Evolutionary conservation across 1,284 basidiomycete species (phyloP), one percentile per base, ranked within the genome.

Genomic region (Trametes hirsuta): DNA sequence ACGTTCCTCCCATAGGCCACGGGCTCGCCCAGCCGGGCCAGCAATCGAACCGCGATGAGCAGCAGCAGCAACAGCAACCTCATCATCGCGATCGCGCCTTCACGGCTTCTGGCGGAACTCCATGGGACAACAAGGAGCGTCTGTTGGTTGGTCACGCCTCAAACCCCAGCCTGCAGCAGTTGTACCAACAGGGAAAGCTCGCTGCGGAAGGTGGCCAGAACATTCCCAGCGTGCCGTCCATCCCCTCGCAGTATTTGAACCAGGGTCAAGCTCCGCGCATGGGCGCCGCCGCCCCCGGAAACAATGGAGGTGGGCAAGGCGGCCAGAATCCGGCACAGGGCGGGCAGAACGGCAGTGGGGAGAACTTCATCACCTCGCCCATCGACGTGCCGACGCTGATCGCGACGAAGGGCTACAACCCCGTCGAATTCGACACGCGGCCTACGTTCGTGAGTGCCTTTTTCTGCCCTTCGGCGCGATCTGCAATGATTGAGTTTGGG

Each of bases 401-500:
- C 64, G 87, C 90, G 12, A 84, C 84, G 47, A 97, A 97, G 75
- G 94, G 94, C 10, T 94, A 97, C 71, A 97, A 97, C 70, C 95
- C 95, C 6, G 79, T 85, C 12, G 86, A 85, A 42, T 97, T 97
- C 68, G 93, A 97, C 68, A 87, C 86, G 58, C 83, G 88, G 52
- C 95, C 95, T 6, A 74, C 81, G 45, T 91, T 87, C 73, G 92
- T 91, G 65, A 69, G 88, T 79, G 15, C 41, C 18, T 51, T 24
- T 14, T 30, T 18, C 24, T 34, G 50, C 25, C 44, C 34, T 54
- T 36, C 22, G 39, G 34, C 25, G 42, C 55, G 49, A 30, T 45
- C 30, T 22, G 18, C 55, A 40, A 39, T 44, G 41, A 59, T 53
- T 65, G 54, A 65, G 41, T 40, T 61, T 34, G 22, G 53, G 35